A percentile compares a stretch with the other conserved stretches of the same genome.
Evolutionary conservation across 2,329 filamentous ascomycete genomes (phyloP).

Genomic region (Alternaria panax): DNA sequence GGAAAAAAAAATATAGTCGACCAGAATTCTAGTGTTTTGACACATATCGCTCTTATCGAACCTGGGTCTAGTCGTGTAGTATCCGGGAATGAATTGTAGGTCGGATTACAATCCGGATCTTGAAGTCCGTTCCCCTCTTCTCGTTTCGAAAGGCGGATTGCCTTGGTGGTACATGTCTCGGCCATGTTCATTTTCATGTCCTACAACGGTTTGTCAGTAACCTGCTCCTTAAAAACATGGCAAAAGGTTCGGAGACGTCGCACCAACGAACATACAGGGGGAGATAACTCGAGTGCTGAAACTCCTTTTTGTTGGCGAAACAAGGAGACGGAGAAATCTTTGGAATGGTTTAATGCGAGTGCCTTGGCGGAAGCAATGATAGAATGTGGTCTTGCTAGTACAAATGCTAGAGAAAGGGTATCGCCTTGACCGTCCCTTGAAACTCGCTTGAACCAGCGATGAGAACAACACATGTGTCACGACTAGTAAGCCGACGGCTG

Average conservation of each 20-base stretch:
- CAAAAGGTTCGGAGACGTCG: neutral
- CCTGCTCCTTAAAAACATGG: neutral
- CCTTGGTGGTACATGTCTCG: neutral
- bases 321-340: neutral
- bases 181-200: neutral
- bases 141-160: neutral
- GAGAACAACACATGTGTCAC: neutral
- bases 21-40: neutral
- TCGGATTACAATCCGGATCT: neutral
- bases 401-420: neutral
- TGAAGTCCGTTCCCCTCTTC: neutral
- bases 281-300: neutral
- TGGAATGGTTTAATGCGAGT: neutral
- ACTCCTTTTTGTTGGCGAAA: neutral
- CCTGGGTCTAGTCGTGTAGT: neutral
- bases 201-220: neutral
- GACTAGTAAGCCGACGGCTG: neutral
- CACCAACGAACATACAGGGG: neutral
- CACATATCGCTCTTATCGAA: neutral
- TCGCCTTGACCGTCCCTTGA: neutral
- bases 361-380: neutral
- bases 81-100: neutral
- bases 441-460: neutral
- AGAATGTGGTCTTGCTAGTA: neutral
- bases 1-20: no score